These are phyloP conservation scores for Termitomyces eurrhizus DNA, from an alignment of 768 basidiomycete genomes.

Conservation along the genomic window DNA sequence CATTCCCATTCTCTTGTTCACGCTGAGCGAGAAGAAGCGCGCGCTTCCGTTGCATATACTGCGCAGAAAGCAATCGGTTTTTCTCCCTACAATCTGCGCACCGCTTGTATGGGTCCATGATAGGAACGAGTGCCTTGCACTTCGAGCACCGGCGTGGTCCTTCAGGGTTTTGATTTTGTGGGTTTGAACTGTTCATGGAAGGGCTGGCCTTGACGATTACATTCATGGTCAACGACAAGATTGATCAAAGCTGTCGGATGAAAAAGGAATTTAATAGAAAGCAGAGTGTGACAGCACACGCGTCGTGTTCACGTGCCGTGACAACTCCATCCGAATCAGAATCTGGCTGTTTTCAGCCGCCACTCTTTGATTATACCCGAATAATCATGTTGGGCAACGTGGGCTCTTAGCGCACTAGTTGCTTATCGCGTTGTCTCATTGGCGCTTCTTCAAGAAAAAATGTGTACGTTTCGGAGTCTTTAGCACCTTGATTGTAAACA, in stretches of 20 bases:
- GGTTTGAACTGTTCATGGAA: background rate
- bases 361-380: background rate
- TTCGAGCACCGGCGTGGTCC: background rate
- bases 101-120: background rate
- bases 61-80: background rate
- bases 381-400: background rate
- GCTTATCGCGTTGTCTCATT: background rate
- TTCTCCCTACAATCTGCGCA: conserved; percentile 5
- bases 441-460: background rate
- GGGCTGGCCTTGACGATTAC: too few species aligned
- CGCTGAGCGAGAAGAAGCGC: background rate
- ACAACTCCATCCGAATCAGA: background rate
- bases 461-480: too few species aligned
- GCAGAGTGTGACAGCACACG: background rate
- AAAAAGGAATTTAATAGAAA: too few species aligned
- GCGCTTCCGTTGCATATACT: background rate
- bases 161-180: background rate
- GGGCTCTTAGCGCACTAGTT: background rate
- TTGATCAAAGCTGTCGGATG: background rate
- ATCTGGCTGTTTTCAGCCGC: background rate
- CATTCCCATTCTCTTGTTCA: background rate
- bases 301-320: background rate
- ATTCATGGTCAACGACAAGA: background rate
- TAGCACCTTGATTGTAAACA: too few species aligned
- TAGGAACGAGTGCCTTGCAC: background rate